A percentile compares a stretch with the other conserved stretches of the same genome.
Evolutionary conservation across 202 grass and related monocot species (phyloP).

Genomic region (Bolboschoenoplectus hybrid): DNA sequence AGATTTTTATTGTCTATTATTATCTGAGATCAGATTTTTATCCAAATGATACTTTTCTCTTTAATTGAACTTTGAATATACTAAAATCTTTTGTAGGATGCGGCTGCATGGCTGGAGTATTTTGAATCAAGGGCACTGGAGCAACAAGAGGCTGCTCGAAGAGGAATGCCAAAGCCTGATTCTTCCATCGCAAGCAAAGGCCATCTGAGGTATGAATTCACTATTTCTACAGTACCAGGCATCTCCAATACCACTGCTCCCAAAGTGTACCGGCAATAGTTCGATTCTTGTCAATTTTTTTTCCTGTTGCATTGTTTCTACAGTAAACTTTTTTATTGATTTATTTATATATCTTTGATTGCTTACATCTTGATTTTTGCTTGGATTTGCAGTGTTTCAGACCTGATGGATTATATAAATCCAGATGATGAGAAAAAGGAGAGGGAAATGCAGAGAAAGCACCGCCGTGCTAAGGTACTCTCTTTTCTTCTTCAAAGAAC

Average conservation of each 20-base stretch:
- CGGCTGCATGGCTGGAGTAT: constrained; percentile 95
- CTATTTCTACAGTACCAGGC: constrained; percentile 7
- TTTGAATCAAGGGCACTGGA: constrained; percentile 93
- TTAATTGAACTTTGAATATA: constrained; percentile 9
- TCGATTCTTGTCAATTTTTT: background rate
- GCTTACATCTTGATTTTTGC: background rate
- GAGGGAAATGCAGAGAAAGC: constrained; percentile 75
- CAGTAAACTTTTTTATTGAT: constrained; percentile 48
- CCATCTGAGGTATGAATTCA: constrained; percentile 89
- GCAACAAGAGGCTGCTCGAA: constrained; percentile 86
- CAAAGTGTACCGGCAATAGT: background rate
- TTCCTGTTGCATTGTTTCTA: background rate
- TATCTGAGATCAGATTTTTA: background rate
- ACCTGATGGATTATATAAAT: constrained; percentile 99
- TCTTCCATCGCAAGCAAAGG: constrained; percentile 99
- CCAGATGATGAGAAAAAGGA: constrained; percentile 89
- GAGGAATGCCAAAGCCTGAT: constrained; percentile 97
- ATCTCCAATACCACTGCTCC: background rate
- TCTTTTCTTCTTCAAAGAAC: constrained; percentile 20
- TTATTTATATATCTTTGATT: constrained; percentile 46
- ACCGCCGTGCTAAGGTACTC: constrained; percentile 75
- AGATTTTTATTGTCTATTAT: background rate
- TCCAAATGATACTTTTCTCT: constrained; percentile 37
- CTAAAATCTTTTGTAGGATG: constrained; percentile 65
- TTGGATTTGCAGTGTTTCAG: constrained; percentile 86